These are phyloP conservation scores for Elsinoe necatrix DNA, from an alignment of 2,329 filamentous ascomycete genomes.

Conservation along the genomic window DNA sequence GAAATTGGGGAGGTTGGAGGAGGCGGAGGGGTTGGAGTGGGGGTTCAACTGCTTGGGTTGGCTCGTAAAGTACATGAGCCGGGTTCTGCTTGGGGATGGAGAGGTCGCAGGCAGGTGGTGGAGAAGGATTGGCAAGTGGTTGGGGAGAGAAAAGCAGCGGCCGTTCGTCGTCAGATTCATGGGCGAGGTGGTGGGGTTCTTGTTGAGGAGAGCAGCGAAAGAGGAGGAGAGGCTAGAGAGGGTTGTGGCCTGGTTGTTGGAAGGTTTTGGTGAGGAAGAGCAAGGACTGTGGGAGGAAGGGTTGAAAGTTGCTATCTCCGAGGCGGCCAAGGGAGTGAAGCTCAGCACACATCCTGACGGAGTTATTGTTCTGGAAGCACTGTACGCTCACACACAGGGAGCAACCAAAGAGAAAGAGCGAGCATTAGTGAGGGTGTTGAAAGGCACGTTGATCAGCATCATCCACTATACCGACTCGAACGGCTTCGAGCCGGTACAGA, in stretches of 20 bases:
- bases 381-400: slow-evolving; percentile 24
- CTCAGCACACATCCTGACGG: slow-evolving; percentile 51
- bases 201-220: slow-evolving; percentile 81
- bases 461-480: slow-evolving; percentile 73
- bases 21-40: slow-evolving; percentile 89
- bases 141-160: slow-evolving; percentile 75
- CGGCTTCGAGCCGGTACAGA: slow-evolving; percentile 58
- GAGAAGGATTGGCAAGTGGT: slow-evolving; percentile 80
- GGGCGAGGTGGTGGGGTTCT: slow-evolving; percentile 88
- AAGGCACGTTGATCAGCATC: slow-evolving; percentile 68
- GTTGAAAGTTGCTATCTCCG: slow-evolving; percentile 83
- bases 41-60: slow-evolving; percentile 90
- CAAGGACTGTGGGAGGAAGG: slow-evolving; percentile 66
- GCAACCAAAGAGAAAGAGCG: slow-evolving; percentile 20
- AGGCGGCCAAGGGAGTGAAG: slow-evolving; percentile 61
- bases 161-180: slow-evolving; percentile 85
- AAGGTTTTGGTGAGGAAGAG: slow-evolving; percentile 52
- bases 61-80: slow-evolving; percentile 93
- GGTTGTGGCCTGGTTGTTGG: slow-evolving; percentile 63
- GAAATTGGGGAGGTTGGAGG: slow-evolving; percentile 64
- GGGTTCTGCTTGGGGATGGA: slow-evolving; percentile 51
- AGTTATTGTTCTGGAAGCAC: slow-evolving; percentile 43
- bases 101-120: slow-evolving; percentile 56
- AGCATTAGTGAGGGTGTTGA: slow-evolving; percentile 41
- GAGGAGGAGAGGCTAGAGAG: slow-evolving; percentile 58